These are phyloP conservation scores for Serendipita indica DNA, from an alignment of 768 basidiomycete genomes.

Conservation along the genomic window DNA sequence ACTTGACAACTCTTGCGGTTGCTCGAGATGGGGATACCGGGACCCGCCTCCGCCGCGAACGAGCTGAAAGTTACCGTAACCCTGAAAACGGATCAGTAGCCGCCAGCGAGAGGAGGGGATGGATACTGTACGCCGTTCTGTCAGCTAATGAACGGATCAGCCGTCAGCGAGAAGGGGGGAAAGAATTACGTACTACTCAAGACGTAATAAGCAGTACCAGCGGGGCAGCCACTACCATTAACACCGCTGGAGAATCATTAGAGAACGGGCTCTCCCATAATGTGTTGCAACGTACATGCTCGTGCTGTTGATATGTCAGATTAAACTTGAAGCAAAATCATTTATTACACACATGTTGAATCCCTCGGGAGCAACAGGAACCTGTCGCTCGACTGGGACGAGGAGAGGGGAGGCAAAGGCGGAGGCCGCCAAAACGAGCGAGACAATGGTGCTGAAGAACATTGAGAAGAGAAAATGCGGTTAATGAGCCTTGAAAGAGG, in stretches of 20 bases:
- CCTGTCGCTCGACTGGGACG: neutral
- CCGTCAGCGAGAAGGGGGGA: neutral
- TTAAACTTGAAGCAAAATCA: neutral
- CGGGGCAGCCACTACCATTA: constrained; percentile 2
- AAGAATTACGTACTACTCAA: neutral
- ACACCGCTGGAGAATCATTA: neutral
- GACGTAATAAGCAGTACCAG: neutral
- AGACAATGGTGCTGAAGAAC: constrained; percentile 1
- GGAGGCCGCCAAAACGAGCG: neutral
- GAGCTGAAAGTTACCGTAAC: neutral
- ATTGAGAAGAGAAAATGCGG: neutral
- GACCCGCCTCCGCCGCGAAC: neutral
- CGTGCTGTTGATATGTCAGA: neutral
- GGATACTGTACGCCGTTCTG: too few species aligned
- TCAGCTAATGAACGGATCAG: neutral
- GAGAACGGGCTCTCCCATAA: neutral
- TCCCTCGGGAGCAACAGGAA: neutral
- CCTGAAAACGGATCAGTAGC: too few species aligned
- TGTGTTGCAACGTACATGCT: neutral
- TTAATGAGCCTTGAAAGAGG: too few species aligned
- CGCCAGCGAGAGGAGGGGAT: too few species aligned
- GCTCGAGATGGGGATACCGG: neutral
- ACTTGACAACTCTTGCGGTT: neutral
- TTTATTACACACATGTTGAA: neutral
- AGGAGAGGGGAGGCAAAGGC: neutral